Conservation (phyloP, 345 rosid species). For the Acer saccharum region DNA sequence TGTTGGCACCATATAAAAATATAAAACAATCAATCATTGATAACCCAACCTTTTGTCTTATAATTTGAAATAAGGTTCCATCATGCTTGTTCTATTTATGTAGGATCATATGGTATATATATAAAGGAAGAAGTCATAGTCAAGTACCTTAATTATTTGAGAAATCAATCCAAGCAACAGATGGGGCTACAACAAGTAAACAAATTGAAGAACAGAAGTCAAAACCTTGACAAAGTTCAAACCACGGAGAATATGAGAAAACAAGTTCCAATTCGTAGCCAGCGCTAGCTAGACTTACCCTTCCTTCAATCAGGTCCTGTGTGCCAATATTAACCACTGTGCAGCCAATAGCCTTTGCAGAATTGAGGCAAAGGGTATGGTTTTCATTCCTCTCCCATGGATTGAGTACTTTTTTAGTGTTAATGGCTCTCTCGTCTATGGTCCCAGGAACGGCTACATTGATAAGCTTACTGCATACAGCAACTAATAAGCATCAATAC, state of each 20-base stretch:
- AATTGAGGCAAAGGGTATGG: slow-evolving; percentile 94
- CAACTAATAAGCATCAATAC: slow-evolving; percentile 24
- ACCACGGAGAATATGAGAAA: slow-evolving; percentile 15
- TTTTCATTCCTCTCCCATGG: slow-evolving; percentile 99
- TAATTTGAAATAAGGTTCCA: neutral
- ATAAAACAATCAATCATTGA: slow-evolving; percentile 17
- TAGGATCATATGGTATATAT: neutral
- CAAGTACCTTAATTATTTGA: slow-evolving; percentile 87
- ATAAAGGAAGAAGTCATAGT: slow-evolving; percentile 11
- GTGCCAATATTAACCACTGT: slow-evolving; percentile 97
- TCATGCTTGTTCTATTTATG: neutral
- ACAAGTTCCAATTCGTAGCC: slow-evolving; percentile 3
- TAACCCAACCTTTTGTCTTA: neutral
- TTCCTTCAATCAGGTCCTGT: slow-evolving; percentile 90
- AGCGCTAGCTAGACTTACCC: slow-evolving; percentile 53
- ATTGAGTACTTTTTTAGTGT: slow-evolving; percentile 74
- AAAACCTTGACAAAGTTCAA: slow-evolving; percentile 17
- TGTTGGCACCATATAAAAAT: slow-evolving; percentile 23
- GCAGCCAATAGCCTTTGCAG: slow-evolving; percentile 99
- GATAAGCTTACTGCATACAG: slow-evolving; percentile 84
- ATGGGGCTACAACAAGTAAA: slow-evolving; percentile 66
- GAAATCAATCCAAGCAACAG: slow-evolving; percentile 94
- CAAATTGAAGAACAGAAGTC: slow-evolving; percentile 15
- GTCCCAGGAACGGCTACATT: slow-evolving; percentile 98
- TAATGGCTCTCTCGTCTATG: slow-evolving; percentile 97